Base-by-base conservation (phyloP, 2,329 filamentous ascomycete species). In the Xylariaceae sp. region DNA sequence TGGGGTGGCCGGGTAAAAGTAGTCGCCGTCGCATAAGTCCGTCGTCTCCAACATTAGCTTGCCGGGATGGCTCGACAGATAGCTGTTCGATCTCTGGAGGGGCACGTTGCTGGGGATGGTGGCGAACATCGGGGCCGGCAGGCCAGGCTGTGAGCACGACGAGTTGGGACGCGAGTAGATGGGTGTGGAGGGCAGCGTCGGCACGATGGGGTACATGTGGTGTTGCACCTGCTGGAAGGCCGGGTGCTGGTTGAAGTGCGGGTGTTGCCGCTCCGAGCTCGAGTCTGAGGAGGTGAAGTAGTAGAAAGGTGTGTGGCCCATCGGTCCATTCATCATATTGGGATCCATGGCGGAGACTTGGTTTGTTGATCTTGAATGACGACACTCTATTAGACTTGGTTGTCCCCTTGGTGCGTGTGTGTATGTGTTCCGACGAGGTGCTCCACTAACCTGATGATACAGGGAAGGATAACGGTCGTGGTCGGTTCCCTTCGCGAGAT, bases 1-100 rank as follows among this genome's bases (percentile, higher is more conserved):
- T 53, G 92, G 92, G 17, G 92, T 97, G 6, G 90, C 87, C 39
- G 92, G 92, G 71, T 90, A 89, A 65, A 85, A 82, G 67, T 80
- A 75, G 60, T 88, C 84, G 35, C 76, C 75, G 67, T 86, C 82
- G 67, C 80, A 77, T 62, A 89, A 83, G 67, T 92, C 88, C 13
- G 89, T 30, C 23, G 23, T 90, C 74, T 96, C 89, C 65, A 96
- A 77, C 69, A 91, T 80, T 65, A 83, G 75, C 75, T 74, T 83
- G 73, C 65, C 63, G 1, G 68, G 67, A 15, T 70, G 67, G 54
- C 61, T 58, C 8, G 65, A 64, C n/a, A 72, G n/a, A 35, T 69
- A 55, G 72, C 94, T 89, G 49, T 84, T 82, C 3, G 90, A 87
- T 83, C 90, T 92, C 73, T 91, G 85, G 70, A 89, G 89, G 7